phyloP scores from a whole-genome alignment of 1,284 basidiomycete genomes.

The Fomes fomentarius region DNA sequence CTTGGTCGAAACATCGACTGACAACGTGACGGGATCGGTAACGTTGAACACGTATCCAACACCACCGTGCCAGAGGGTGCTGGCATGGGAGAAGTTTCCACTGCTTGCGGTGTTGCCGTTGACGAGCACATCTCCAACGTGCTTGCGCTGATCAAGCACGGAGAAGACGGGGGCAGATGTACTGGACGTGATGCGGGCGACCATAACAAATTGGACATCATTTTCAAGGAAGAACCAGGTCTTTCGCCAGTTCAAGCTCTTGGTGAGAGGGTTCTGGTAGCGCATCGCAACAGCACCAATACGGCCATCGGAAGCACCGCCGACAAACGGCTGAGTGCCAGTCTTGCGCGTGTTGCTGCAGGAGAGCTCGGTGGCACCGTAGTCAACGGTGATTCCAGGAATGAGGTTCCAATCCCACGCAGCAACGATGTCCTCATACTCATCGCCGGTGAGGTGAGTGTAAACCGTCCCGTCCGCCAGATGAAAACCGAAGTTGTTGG shows the following conservation, averaged over 20 bases:
- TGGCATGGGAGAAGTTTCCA: constrained; percentile 39
- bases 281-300: constrained; percentile 62
- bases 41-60: constrained; percentile 55
- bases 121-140: constrained; percentile 45
- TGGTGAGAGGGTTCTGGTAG: constrained; percentile 62
- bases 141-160: constrained; percentile 65
- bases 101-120: constrained; percentile 39
- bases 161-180: constrained; percentile 55
- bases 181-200: constrained; percentile 51
- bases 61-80: constrained; percentile 58
- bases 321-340: constrained; percentile 62
- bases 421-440: constrained; percentile 71
- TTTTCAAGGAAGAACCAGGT: constrained; percentile 73
- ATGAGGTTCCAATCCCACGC: constrained; percentile 75
- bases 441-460: constrained; percentile 63
- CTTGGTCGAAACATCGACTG: constrained; percentile 47
- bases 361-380: constrained; percentile 51
- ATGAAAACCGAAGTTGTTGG: constrained; percentile 73
- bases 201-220: constrained; percentile 63
- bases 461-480: constrained; percentile 66
- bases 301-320: constrained; percentile 60
- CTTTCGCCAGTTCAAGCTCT: constrained; percentile 62
- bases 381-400: constrained; percentile 70
- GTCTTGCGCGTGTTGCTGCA: constrained; percentile 45
- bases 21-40: constrained; percentile 37